Evolutionary conservation across 2,329 filamentous ascomycete genomes (phyloP).

Genomic region (Fusarium nygamai): DNA sequence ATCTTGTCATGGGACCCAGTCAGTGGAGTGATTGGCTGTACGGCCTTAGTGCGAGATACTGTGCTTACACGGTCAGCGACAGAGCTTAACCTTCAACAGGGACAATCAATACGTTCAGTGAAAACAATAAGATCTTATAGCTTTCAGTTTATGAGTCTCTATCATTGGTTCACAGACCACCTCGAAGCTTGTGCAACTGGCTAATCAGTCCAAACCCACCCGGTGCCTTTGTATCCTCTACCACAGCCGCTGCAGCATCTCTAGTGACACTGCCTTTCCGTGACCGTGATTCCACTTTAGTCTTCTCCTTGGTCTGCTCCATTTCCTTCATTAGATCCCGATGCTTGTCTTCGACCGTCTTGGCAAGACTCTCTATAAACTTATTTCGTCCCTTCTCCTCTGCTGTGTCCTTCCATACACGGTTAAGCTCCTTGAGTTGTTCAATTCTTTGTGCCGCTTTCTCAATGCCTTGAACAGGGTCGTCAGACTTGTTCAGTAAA

Average conservation of each 20-base stretch:
- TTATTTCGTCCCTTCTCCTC: constrained; percentile 87
- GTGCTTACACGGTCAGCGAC: neutral
- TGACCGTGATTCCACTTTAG: constrained; percentile 47
- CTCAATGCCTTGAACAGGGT: constrained; percentile 74
- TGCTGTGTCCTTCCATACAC: constrained; percentile 94
- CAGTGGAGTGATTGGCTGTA: constrained; percentile 25
- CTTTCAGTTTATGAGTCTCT: neutral
- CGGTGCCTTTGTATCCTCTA: constrained; percentile 55
- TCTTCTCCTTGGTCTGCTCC: constrained; percentile 55
- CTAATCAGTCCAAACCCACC: constrained; percentile 70
- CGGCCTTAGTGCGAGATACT: neutral
- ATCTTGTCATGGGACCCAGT: constrained; percentile 7
- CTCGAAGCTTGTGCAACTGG: constrained; percentile 69
- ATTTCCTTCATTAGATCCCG: constrained; percentile 63
- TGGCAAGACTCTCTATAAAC: constrained; percentile 84
- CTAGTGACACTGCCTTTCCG: constrained; percentile 49
- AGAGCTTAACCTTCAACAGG: neutral
- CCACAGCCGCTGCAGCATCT: constrained; percentile 39
- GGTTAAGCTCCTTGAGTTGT: constrained; percentile 77
- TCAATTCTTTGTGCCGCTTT: constrained; percentile 79
- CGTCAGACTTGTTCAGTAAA: constrained; percentile 67
- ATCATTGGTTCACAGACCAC: constrained; percentile 54
- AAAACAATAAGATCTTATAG: neutral
- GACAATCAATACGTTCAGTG: neutral
- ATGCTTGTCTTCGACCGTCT: constrained; percentile 81